phyloP scores from a whole-genome alignment of 2,329 filamentous ascomycete genomes.

The Colletotrichum costaricense region DNA sequence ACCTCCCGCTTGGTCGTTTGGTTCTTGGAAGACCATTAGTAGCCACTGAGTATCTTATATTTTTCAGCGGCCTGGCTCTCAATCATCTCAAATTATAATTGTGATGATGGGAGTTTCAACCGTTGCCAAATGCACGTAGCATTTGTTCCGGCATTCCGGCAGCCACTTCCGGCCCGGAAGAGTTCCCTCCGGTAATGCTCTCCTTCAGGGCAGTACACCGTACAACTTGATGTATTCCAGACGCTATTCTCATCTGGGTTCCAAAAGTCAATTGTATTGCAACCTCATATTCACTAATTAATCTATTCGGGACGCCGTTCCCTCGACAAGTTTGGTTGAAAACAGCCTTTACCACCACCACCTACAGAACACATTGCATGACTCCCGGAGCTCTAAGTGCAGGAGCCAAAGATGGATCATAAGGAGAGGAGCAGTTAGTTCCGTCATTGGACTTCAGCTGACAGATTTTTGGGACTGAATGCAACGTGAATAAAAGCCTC shows the following conservation, averaged over 20 bases:
- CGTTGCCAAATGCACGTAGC: background rate
- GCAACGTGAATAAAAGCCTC: background rate
- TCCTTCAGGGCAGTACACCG: background rate
- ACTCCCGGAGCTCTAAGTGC: background rate
- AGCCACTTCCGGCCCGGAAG: conserved; percentile 20
- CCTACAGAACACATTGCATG: background rate
- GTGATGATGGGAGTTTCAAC: background rate
- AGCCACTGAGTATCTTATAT: background rate
- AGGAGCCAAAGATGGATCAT: background rate
- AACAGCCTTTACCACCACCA: background rate
- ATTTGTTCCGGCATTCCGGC: background rate
- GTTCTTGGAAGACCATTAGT: background rate
- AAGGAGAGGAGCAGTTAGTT: background rate
- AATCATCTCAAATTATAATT: background rate
- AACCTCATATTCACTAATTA: background rate
- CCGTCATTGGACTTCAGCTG: background rate
- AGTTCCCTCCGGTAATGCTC: conserved; percentile 10
- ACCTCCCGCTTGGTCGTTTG: background rate
- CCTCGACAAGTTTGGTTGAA: background rate
- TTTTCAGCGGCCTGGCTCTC: background rate
- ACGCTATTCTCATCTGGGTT: background rate
- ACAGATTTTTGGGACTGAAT: background rate
- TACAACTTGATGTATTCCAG: background rate
- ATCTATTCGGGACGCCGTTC: background rate
- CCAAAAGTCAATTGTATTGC: background rate